Evolutionary conservation across 306 rosid genomes (phyloP).

Genomic region (Inga laurina): DNA sequence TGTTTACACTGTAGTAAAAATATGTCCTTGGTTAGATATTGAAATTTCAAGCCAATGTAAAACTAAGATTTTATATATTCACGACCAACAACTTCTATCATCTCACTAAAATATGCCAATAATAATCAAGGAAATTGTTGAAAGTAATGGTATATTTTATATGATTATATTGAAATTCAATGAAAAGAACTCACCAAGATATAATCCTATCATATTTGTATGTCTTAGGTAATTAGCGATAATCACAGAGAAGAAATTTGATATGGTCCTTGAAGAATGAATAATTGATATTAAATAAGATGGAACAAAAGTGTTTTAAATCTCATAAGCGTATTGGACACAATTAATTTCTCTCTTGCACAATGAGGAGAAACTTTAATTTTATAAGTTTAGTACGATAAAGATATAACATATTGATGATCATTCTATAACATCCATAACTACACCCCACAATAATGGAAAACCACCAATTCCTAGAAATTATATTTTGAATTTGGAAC

Average conservation of each 20-base stretch:
- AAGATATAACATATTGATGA: too few relatives aligned
- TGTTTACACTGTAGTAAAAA: too few relatives aligned
- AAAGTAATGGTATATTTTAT: not conserved
- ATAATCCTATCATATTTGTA: constrained; percentile 73
- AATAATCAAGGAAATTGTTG: constrained; percentile 19
- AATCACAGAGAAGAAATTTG: constrained; percentile 75
- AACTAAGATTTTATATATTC: constrained; percentile 83
- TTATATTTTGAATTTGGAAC: too few relatives aligned
- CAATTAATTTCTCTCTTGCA: not conserved
- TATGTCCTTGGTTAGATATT: too few relatives aligned
- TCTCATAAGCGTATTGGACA: not conserved
- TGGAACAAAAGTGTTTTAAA: not conserved
- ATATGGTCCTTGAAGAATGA: constrained; percentile 58
- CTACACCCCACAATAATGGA: too few relatives aligned
- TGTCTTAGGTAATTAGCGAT: constrained; percentile 68
- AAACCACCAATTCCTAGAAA: too few relatives aligned
- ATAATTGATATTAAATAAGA: not conserved
- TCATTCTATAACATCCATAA: too few relatives aligned
- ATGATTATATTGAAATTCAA: constrained; percentile 1
- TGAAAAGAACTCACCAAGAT: constrained; percentile 65
- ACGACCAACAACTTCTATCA: constrained; percentile 81
- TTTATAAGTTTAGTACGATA: too few relatives aligned
- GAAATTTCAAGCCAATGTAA: too few relatives aligned
- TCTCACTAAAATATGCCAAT: constrained; percentile 62
- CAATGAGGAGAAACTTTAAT: not conserved